Base-by-base conservation (phyloP, 176 grass and related monocot genomes). In the Carex pumila region DNA sequence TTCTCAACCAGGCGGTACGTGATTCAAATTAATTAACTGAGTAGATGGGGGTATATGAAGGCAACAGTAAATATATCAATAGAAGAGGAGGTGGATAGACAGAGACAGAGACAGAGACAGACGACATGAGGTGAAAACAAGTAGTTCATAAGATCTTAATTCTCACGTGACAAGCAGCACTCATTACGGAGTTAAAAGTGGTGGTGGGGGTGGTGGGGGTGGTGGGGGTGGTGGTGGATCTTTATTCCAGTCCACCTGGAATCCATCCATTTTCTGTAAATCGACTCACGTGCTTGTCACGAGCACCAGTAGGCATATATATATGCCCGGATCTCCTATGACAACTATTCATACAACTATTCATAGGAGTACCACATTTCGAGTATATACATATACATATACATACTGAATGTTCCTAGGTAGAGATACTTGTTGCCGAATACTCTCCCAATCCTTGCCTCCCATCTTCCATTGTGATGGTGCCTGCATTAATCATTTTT, bases 351-450 rank as follows among this genome's bases (percentile, higher is more conserved):
- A 69, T 69, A 15, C 25, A 25, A 25, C 25, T 25, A 25, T 25
- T 25, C 25, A 25, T 25, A 25, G 0, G 25, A 25, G 25, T 25
- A 25, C 25, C 25, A 25, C 25, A 25, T 25, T 25, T 25, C 25
- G 0, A 25, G 25, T 25, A 25, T 25, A 25, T 25, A 25, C 0
- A 25, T 25, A 25, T 25, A 25, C 25, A 25, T 31, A 60, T 61
- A 45, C 88, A 52, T 91, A 98, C 95, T 83, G 63, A 92, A 98
- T 70, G 95, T 98, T 76, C 95, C 95, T 58, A 98, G 31, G 71
- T 94, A 98, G 62, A 95, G 91, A 80, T 99, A 99, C 77, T 99
- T 99, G 83, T 94, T 95, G 34, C 96, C 93, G 25, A 90, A 82
- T 32, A 94, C 93, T 61, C 91, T 71, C 58, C 96, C 93, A 63